These are phyloP conservation scores for Penicillium sclerotigenum DNA, from an alignment of 2,329 filamentous ascomycete genomes.

Conservation along the genomic window DNA sequence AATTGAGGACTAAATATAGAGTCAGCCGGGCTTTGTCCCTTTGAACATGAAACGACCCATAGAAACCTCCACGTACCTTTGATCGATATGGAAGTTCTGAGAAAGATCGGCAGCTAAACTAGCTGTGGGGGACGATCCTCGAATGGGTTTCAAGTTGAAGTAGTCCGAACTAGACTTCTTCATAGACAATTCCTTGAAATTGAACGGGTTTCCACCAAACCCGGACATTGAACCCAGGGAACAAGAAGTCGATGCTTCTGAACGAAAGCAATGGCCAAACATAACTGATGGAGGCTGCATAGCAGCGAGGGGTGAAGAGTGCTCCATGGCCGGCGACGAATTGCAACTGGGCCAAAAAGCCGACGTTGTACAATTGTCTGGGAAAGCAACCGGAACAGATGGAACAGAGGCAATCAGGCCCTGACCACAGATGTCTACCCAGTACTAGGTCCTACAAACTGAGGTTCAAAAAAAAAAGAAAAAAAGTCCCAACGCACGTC, in stretches of 20 bases:
- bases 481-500: constrained; percentile 2
- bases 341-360: constrained; percentile 10
- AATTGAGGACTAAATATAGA: constrained; percentile 66
- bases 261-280: constrained; percentile 60
- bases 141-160: constrained; percentile 73
- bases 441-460: constrained; percentile 8
- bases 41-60: neutral
- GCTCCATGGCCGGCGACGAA: constrained; percentile 63
- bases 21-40: constrained; percentile 38
- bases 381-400: neutral
- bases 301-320: constrained; percentile 88
- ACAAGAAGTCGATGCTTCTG: constrained; percentile 54
- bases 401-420: neutral
- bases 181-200: constrained; percentile 73
- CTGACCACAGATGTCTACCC: constrained; percentile 2
- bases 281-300: constrained; percentile 72
- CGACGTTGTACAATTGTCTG: constrained; percentile 14
- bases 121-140: constrained; percentile 84
- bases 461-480: constrained; percentile 5
- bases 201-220: constrained; percentile 65
- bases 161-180: constrained; percentile 69
- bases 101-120: constrained; percentile 91
- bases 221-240: constrained; percentile 49
- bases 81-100: constrained; percentile 94
- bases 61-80: constrained; percentile 59